A percentile compares a stretch with the other conserved stretches of the same genome.
Conservation (phyloP, 176 grass and related monocot genomes). For the Chrysopogon serrulatus region DNA sequence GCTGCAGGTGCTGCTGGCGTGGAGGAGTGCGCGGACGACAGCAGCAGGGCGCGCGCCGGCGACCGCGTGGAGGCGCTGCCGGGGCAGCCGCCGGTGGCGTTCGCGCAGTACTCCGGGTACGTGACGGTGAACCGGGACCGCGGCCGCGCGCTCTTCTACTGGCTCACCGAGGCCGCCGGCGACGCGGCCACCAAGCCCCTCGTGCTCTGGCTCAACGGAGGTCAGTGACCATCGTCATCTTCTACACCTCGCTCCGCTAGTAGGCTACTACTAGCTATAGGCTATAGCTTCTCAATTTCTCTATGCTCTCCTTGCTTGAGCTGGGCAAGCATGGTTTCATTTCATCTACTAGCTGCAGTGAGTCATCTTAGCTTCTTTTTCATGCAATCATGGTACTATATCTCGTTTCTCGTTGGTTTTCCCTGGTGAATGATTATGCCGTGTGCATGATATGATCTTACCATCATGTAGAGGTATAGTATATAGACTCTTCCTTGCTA, state of each 20-base stretch:
- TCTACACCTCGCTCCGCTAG: not conserved
- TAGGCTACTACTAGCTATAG: too few relatives aligned
- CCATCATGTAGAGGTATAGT: not conserved
- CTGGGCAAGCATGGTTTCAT: not conserved
- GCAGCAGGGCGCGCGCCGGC: conserved; percentile 24
- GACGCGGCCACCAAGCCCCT: conserved; percentile 68
- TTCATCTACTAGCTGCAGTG: not conserved
- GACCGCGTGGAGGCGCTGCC: conserved; percentile 68
- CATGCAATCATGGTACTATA: not conserved
- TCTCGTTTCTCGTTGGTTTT: not conserved
- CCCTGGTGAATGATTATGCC: not conserved
- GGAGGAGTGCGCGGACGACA: not conserved
- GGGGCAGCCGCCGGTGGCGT: conserved; percentile 73
- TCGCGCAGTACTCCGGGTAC: conserved; percentile 87
- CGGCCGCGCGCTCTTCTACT: conserved; percentile 97
- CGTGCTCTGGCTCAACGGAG: conserved; percentile 99
- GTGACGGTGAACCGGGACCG: conserved; percentile 62
- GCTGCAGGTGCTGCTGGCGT: not conserved
- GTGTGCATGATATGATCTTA: not conserved
- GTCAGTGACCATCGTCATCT: conserved; percentile 4
- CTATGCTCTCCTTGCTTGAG: not conserved
- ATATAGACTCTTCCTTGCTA: not conserved
- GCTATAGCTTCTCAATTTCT: not conserved
- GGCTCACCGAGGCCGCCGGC: conserved; percentile 77
- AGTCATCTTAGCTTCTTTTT: not conserved